Base-by-base conservation (phyloP, 257 asterid species). In the Coffea canephora region DNA sequence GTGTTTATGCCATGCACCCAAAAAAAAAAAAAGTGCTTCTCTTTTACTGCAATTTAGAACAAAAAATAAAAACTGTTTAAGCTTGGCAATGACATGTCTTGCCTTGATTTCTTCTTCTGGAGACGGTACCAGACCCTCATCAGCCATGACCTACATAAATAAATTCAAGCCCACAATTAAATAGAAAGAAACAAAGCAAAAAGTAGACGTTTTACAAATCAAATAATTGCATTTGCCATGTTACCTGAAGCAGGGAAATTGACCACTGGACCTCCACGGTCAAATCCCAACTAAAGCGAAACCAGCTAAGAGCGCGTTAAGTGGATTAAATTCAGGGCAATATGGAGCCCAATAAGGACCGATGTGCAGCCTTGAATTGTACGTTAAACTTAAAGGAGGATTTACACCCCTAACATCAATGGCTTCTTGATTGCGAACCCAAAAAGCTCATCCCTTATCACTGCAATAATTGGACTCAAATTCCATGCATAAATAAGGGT, bases 81-180 rank as follows among this genome's bases (percentile, higher is more conserved):
- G 90, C 80, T 86, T 90, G 67, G 70, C 68, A 57, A 87, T 82
- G 48, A 67, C 85, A 69, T 74, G 81, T 61, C 83, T 82, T 67
- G 91, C 83, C 87, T 73, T 90, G 69, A 79, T 76, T 80, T 90
- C 92, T 75, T 88, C 94, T 69, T 81, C 85, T 6, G 57, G 74
- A 73, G 90, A 88, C 49, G 92, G 91, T 59, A 87, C 75, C 82
- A 87, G 84, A 45, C 91, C 87, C 70, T 87, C 90, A 77, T 84
- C 80, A 3, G 78, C 87, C 90, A 90, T 76, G 72, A 88, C 73
- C 94, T 88, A 68, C 76, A 82, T 50, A 49, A n/a, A 62, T 69
- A 76, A 43, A 54, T 27, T 3, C 18, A 55, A 6, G 2, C 21
- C 1, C 12, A 19, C 21, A 21, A 57, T 57, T 19, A 21, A 19